A percentile compares a stretch with the other conserved stretches of the same genome.
phyloP scores from a whole-genome alignment of 495 filamentous ascomycete genomes.

The Halenospora varia region DNA sequence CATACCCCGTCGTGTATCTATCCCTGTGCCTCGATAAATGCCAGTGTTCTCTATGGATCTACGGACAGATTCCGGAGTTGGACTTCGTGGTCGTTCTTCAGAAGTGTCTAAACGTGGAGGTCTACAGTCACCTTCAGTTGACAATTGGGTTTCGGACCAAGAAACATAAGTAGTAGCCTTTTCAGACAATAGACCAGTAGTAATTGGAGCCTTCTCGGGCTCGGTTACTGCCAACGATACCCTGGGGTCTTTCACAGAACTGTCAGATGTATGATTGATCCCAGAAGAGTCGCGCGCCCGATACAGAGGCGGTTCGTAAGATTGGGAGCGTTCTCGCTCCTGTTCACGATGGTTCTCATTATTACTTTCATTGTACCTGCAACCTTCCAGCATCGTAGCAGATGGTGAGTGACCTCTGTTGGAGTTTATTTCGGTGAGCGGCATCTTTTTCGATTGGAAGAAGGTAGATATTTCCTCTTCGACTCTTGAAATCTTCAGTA shows the following conservation, averaged over 20 bases:
- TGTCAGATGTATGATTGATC: background rate
- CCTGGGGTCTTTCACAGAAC: background rate
- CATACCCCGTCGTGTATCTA: no score
- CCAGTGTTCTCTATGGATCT: slow-evolving; percentile 20
- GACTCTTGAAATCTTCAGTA: slow-evolving; percentile 26
- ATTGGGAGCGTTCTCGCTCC: background rate
- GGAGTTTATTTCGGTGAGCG: slow-evolving; percentile 1
- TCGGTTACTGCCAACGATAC: background rate
- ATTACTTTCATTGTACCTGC: no score
- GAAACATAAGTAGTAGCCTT: slow-evolving; percentile 11
- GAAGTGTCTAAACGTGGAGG: background rate
- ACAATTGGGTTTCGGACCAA: slow-evolving; percentile 20
- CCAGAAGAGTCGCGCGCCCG: background rate
- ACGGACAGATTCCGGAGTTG: slow-evolving; percentile 19
- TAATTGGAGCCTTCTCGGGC: background rate
- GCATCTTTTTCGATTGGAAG: slow-evolving; percentile 25
- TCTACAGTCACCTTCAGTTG: background rate
- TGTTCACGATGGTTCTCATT: background rate
- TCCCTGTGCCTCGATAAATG: slow-evolving; percentile 24
- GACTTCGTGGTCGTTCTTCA: slow-evolving; percentile 2
- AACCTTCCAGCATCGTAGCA: no score
- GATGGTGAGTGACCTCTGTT: no score
- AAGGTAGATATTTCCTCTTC: slow-evolving; percentile 38
- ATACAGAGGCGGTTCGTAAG: background rate
- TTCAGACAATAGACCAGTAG: slow-evolving; percentile 1